Percentiles rank a stretch among this genome's conserved stretches.
phyloP scores from a whole-genome alignment of 176 grass and related monocot species.

The Cocos nucifera region DNA sequence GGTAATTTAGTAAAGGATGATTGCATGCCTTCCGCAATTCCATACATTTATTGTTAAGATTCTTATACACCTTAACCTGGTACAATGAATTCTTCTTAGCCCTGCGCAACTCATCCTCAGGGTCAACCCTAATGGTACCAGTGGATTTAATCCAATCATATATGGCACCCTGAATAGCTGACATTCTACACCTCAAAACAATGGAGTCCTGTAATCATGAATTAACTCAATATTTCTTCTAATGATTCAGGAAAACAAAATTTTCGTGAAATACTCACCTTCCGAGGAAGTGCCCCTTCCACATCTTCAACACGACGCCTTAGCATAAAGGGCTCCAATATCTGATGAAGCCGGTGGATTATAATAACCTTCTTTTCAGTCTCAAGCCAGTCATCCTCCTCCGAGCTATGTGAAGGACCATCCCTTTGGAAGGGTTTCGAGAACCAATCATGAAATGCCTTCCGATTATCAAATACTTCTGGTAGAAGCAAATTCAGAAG shows the following conservation, averaged over 20 bases:
- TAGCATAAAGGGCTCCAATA: conserved; percentile 98
- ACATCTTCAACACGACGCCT: conserved; percentile 94
- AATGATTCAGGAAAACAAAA: conserved; percentile 1
- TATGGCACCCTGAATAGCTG: conserved; percentile 80
- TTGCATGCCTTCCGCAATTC: conserved; percentile 97
- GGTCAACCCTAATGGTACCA: conserved; percentile 97
- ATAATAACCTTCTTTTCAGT: conserved; percentile 99
- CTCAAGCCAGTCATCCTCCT: conserved; percentile 97
- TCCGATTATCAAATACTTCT: conserved; percentile 97
- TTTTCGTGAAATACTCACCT: conserved; percentile 29
- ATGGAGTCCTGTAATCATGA: conserved; percentile 61
- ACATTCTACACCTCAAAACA: conserved; percentile 98
- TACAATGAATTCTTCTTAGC: conserved; percentile 78
- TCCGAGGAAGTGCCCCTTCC: conserved; percentile 92
- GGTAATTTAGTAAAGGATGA: conserved; percentile 87
- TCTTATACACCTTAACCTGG: conserved; percentile 73
- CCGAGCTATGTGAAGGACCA: conserved; percentile 50
- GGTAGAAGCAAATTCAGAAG: conserved; percentile 90
- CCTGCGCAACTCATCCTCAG: conserved; percentile 73
- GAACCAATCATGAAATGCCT: conserved; percentile 99
- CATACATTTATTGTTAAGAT: conserved; percentile 98
- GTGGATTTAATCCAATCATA: conserved; percentile 99
- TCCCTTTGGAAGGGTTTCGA: conserved; percentile 86
- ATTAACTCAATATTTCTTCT: conserved; percentile 16
- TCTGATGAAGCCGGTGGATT: conserved; percentile 95